Evolutionary conservation across 345 rosid genomes (phyloP).

Genomic region (Murraya koenigii): DNA sequence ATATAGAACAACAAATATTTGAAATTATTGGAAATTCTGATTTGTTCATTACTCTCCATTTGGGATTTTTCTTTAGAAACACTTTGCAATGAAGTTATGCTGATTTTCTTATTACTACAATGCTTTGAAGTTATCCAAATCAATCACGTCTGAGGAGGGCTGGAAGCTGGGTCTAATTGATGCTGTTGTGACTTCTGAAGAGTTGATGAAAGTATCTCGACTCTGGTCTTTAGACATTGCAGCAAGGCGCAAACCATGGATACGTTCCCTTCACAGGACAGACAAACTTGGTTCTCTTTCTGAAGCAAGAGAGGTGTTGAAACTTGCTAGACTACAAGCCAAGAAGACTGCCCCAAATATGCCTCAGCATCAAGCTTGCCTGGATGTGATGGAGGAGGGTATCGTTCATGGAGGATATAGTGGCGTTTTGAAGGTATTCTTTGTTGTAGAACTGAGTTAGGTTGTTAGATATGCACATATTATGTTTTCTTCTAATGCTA

Average conservation of each 20-base stretch:
- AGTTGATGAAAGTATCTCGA: constrained; percentile 70
- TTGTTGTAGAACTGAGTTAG: neutral
- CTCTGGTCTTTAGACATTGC: constrained; percentile 86
- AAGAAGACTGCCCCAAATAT: constrained; percentile 77
- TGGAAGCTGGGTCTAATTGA: constrained; percentile 80
- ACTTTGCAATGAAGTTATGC: constrained; percentile 2
- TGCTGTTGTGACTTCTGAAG: constrained; percentile 67
- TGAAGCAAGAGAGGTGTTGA: constrained; percentile 68
- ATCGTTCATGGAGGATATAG: constrained; percentile 85
- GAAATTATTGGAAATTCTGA: neutral
- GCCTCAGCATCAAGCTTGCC: constrained; percentile 87
- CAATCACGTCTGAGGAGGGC: constrained; percentile 88
- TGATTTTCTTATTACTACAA: neutral
- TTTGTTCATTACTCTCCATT: neutral
- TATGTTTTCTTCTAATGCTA: constrained; percentile 5
- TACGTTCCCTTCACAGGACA: constrained; percentile 76
- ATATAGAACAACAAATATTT: neutral
- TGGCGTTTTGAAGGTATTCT: constrained; percentile 77
- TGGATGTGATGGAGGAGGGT: constrained; percentile 94
- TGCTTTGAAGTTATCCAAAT: constrained; percentile 69
- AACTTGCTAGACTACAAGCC: constrained; percentile 59
- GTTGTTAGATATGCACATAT: constrained; percentile 3
- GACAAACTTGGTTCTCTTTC: constrained; percentile 86
- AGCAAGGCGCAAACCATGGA: constrained; percentile 67
- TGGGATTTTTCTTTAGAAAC: neutral